phyloP scores from a whole-genome alignment of 73 alveolate species.

The Stentor roeselii region DNA sequence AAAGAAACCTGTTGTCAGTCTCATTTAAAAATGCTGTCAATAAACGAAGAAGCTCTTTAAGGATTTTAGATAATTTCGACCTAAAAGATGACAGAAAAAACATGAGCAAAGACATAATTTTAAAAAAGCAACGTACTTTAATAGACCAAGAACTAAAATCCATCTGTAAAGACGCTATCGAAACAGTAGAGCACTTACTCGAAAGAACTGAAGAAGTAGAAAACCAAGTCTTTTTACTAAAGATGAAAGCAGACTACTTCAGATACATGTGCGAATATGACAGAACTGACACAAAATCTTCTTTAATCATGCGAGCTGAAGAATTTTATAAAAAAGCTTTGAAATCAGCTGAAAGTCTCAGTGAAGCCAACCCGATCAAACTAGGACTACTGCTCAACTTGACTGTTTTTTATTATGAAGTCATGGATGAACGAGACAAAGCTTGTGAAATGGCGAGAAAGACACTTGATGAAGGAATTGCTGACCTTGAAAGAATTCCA shows the following conservation, averaged over 20 bases:
- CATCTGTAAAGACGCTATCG: neutral
- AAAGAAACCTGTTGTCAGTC: conserved; percentile 72
- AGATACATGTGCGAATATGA: conserved; percentile 49
- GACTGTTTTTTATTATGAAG: conserved; percentile 92
- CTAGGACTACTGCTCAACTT: conserved; percentile 82
- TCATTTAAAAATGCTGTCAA: conserved; percentile 76
- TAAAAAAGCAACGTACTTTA: conserved; percentile 22
- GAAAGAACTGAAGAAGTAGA: conserved; percentile 27
- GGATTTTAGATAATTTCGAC: conserved; percentile 56
- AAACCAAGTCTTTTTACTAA: conserved; percentile 46
- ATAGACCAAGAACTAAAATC: conserved; percentile 22
- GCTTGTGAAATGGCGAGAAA: conserved; percentile 85
- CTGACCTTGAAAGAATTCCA: conserved; percentile 77
- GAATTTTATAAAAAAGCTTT: conserved; percentile 35
- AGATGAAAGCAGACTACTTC: conserved; percentile 61
- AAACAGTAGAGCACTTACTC: conserved; percentile 37
- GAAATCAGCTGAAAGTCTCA: conserved; percentile 22
- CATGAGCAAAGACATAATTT: neutral
- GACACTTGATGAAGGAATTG: conserved; percentile 86
- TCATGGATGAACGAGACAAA: conserved; percentile 70
- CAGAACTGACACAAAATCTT: conserved; percentile 27
- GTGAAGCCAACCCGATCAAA: conserved; percentile 71
- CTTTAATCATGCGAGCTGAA: conserved; percentile 22
- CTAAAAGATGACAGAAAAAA: conserved; percentile 67
- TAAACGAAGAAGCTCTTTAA: conserved; percentile 71